Evolutionary conservation across 257 asterid genomes (phyloP).

Genomic region (Solanum lycopersicoides): DNA sequence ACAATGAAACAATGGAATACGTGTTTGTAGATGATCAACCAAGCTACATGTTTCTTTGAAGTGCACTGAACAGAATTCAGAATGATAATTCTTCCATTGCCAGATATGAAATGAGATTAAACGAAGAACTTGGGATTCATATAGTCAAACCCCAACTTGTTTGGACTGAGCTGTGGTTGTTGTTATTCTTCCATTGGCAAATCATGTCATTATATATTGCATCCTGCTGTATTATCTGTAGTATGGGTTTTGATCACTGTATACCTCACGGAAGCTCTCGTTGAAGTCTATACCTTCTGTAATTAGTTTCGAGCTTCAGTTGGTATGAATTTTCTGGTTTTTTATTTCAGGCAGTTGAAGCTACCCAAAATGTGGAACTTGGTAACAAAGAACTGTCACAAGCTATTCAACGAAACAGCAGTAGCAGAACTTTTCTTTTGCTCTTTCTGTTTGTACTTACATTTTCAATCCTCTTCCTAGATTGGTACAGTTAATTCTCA

Average conservation of each 20-base stretch:
- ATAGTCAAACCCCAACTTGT: neutral
- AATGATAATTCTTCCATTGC: neutral
- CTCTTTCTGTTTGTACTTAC: conserved; percentile 72
- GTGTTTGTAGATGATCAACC: neutral
- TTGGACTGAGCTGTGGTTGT: neutral
- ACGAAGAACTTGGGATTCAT: neutral
- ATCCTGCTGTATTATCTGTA: neutral
- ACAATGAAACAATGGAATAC: neutral
- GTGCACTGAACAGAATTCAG: neutral
- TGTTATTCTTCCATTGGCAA: neutral
- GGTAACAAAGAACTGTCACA: conserved; percentile 82
- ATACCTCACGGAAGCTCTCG: neutral
- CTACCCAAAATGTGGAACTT: conserved; percentile 77
- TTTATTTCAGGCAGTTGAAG: conserved; percentile 67
- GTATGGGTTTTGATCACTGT: neutral
- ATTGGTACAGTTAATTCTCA: conserved; percentile 80
- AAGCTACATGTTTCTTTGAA: neutral
- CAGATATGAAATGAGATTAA: neutral
- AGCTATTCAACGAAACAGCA: conserved; percentile 76
- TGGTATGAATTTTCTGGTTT: neutral
- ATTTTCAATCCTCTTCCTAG: conserved; percentile 75
- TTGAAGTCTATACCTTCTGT: neutral
- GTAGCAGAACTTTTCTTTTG: conserved; percentile 88
- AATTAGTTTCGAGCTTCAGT: neutral
- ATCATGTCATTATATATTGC: neutral